Evolutionary conservation across 441 rosid species (phyloP).

Genomic region (Populus hybrid): DNA sequence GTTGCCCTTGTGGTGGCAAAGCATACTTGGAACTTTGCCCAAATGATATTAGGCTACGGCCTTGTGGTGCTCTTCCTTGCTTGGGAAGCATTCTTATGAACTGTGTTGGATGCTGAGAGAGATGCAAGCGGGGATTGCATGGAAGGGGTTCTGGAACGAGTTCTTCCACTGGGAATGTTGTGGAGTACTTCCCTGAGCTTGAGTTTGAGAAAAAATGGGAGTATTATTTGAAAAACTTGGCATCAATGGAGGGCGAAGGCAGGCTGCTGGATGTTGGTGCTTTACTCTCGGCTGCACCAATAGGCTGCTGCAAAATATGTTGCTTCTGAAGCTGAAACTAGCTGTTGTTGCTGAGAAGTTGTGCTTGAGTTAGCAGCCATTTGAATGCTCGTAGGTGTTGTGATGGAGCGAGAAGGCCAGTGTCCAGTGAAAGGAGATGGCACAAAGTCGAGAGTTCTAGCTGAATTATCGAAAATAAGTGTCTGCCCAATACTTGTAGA

Average conservation of each 20-base stretch:
- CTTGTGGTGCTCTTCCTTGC: slow-evolving; percentile 58
- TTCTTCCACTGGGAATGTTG: slow-evolving; percentile 72
- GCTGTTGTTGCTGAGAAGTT: slow-evolving; percentile 34
- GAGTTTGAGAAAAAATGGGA: slow-evolving; percentile 49
- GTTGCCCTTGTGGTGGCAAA: slow-evolving; percentile 46
- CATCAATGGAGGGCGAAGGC: slow-evolving; percentile 33
- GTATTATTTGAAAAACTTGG: slow-evolving; percentile 45
- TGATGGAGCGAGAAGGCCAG: slow-evolving; percentile 41
- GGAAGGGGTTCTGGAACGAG: slow-evolving; percentile 42
- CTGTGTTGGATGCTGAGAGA: slow-evolving; percentile 40
- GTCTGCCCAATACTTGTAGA: slow-evolving; percentile 33
- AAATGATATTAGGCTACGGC: slow-evolving; percentile 61
- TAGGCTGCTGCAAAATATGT: slow-evolving; percentile 37
- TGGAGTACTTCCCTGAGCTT: slow-evolving; percentile 49
- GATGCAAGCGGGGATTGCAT: slow-evolving; percentile 39
- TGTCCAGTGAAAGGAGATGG: slow-evolving; percentile 30
- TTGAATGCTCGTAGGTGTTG: slow-evolving; percentile 33
- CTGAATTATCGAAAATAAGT: slow-evolving; percentile 46
- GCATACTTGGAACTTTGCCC: slow-evolving; percentile 47
- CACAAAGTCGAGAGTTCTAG: slow-evolving; percentile 42
- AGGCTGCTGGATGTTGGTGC: slow-evolving; percentile 35
- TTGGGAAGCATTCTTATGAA: slow-evolving; percentile 45
- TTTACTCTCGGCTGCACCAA: slow-evolving; percentile 52
- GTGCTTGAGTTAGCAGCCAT: slow-evolving; percentile 24
- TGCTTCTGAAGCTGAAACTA: slow-evolving; percentile 36